A percentile compares a stretch with the other conserved stretches of the same genome.
Conservation (phyloP, 2,329 filamentous ascomycete genomes). For the Blastomyces gilchristii region DNA sequence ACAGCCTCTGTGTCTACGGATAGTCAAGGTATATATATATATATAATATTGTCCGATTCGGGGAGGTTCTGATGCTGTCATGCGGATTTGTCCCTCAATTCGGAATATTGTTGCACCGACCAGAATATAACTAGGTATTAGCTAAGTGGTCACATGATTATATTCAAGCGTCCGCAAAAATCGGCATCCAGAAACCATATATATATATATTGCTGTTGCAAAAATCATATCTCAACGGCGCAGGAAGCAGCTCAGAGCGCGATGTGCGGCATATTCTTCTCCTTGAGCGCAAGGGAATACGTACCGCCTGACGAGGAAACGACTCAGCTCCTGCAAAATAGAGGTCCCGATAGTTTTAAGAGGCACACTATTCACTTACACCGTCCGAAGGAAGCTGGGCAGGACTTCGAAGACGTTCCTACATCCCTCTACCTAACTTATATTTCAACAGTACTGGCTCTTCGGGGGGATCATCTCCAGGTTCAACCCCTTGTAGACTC, state of each 20-base stretch:
- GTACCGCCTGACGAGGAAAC: slow-evolving; percentile 27
- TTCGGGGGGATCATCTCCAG: slow-evolving; percentile 65
- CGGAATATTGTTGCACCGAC: slow-evolving; percentile 7
- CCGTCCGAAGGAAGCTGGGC: background rate
- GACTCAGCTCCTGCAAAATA: slow-evolving; percentile 26
- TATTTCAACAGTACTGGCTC: slow-evolving; percentile 75
- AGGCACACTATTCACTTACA: slow-evolving; percentile 23
- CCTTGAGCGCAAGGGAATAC: slow-evolving; percentile 29
- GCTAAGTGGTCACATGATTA: background rate
- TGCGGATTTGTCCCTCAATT: background rate
- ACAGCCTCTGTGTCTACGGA: background rate
- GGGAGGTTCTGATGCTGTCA: background rate
- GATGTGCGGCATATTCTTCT: slow-evolving; percentile 46
- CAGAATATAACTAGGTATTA: background rate
- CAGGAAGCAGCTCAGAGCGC: background rate
- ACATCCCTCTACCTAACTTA: slow-evolving; percentile 39
- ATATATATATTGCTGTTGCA: background rate
- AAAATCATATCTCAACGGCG: background rate
- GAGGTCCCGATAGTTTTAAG: slow-evolving; percentile 38
- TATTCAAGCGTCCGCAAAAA: background rate
- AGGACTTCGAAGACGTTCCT: background rate
- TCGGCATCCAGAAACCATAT: background rate
- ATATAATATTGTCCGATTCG: background rate
- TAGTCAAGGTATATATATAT: background rate
- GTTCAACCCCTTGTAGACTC: slow-evolving; percentile 60